phyloP scores from a whole-genome alignment of 2,329 filamentous ascomycete genomes.

The Neopestalotiopsis sp. region DNA sequence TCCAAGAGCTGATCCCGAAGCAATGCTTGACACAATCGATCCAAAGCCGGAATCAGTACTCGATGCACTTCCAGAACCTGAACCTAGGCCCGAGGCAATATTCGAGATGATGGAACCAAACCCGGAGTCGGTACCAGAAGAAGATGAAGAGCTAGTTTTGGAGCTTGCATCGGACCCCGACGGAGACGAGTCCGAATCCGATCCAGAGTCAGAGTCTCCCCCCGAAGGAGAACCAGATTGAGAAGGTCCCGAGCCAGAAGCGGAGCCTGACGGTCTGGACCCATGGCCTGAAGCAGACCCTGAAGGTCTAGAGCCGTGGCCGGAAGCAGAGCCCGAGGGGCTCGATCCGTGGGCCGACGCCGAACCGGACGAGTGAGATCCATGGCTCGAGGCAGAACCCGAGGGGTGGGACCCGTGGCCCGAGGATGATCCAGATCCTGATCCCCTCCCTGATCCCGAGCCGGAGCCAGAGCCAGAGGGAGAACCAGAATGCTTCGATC shows the following conservation, averaged over 20 bases:
- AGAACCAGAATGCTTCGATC: no score
- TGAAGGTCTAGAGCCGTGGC: no score
- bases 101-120: neutral
- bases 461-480: no score
- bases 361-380: neutral
- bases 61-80: neutral
- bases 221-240: neutral
- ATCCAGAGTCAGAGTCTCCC: neutral
- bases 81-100: neutral
- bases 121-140: neutral
- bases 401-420: no score
- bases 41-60: neutral
- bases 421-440: no score
- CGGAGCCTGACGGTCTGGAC: neutral
- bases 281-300: neutral
- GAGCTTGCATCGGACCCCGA: neutral
- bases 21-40: neutral
- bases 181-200: neutral
- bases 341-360: neutral
- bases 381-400: neutral
- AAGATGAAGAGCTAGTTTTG: neutral
- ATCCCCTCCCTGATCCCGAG: no score
- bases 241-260: neutral
- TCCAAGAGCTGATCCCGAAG: neutral
- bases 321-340: neutral